Conservation (phyloP, 2,329 filamentous ascomycete species). For the Aplosporella prunicola region DNA sequence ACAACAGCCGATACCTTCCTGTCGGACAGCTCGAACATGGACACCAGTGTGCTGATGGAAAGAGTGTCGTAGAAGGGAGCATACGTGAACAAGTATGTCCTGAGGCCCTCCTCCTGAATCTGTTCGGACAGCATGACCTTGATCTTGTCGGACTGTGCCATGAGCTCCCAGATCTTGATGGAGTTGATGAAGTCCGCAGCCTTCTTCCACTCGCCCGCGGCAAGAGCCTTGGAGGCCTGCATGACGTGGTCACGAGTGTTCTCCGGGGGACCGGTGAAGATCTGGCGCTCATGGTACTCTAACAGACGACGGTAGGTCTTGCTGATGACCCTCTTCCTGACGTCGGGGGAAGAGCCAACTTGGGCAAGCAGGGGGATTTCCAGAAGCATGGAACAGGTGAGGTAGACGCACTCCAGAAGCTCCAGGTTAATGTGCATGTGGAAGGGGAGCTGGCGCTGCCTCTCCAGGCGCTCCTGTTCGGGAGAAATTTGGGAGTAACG, state of each 20-base stretch:
- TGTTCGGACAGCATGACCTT: constrained; percentile 96
- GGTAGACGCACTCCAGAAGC: constrained; percentile 93
- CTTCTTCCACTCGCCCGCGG: constrained; percentile 98
- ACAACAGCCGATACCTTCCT: constrained; percentile 91
- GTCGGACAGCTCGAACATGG: constrained; percentile 89
- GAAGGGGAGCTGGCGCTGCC: constrained; percentile 95
- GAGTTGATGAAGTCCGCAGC: constrained; percentile 85
- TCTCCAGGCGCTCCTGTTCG: constrained; percentile 94
- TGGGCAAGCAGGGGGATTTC: constrained; percentile 96
- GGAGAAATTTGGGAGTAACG: constrained; percentile 92
- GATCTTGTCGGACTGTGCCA: constrained; percentile 85
- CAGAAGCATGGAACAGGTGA: constrained; percentile 97
- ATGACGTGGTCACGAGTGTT: constrained; percentile 99
- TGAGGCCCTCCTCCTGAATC: constrained; percentile 95
- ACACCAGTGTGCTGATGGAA: constrained; percentile 70
- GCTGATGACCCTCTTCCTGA: constrained; percentile 96
- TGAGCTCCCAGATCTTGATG: constrained; percentile 99
- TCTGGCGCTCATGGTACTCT: constrained; percentile 98
- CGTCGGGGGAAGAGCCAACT: constrained; percentile 89
- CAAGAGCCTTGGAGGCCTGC: constrained; percentile 95
- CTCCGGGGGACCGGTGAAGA: constrained; percentile 96
- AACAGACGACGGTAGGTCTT: constrained; percentile 99
- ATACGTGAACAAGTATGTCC: constrained; percentile 98
- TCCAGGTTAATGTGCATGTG: constrained; percentile 99
- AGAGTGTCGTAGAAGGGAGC: constrained; percentile 98